A percentile compares a stretch with the other conserved stretches of the same genome.
phyloP scores from a whole-genome alignment of 2,329 filamentous ascomycete species.

The Fusarium sp. region DNA sequence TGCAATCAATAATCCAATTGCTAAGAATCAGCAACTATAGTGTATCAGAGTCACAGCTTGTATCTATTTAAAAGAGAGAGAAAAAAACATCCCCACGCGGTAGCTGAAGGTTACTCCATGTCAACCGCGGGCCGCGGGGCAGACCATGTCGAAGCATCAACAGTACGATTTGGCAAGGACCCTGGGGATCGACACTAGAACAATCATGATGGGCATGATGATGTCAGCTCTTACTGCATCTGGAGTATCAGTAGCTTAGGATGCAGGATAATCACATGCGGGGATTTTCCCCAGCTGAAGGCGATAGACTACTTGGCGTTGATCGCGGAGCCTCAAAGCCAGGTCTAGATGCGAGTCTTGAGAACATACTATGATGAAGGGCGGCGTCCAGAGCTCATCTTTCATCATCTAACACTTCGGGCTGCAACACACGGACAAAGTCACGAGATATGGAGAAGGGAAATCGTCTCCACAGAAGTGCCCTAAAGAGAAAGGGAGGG shows the following conservation, averaged over 20 bases:
- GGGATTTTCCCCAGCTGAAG: conserved; percentile 8
- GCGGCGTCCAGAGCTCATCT: background rate
- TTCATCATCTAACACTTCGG: background rate
- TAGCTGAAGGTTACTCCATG: background rate
- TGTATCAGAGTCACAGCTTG: background rate
- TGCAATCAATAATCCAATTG: background rate
- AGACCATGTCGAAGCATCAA: background rate
- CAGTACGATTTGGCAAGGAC: conserved; percentile 11
- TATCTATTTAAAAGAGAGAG: too few species aligned
- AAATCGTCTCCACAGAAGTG: background rate
- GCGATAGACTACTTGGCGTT: conserved; percentile 15
- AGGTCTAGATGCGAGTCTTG: background rate
- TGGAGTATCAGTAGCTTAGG: conserved; percentile 13
- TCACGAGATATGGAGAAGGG: background rate
- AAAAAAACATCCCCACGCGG: too few species aligned
- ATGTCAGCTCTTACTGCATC: conserved; percentile 32
- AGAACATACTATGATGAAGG: background rate
- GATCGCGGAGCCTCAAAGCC: conserved; percentile 20
- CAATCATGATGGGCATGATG: too few species aligned
- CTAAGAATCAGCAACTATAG: background rate
- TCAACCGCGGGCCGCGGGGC: background rate
- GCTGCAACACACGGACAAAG: background rate
- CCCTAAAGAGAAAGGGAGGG: background rate
- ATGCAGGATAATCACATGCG: conserved; percentile 28
- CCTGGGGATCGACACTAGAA: conserved; percentile 25